These are phyloP conservation scores for Aspergillus heteromorphus DNA, from an alignment of 495 filamentous ascomycete genomes.

Conservation along the genomic window DNA sequence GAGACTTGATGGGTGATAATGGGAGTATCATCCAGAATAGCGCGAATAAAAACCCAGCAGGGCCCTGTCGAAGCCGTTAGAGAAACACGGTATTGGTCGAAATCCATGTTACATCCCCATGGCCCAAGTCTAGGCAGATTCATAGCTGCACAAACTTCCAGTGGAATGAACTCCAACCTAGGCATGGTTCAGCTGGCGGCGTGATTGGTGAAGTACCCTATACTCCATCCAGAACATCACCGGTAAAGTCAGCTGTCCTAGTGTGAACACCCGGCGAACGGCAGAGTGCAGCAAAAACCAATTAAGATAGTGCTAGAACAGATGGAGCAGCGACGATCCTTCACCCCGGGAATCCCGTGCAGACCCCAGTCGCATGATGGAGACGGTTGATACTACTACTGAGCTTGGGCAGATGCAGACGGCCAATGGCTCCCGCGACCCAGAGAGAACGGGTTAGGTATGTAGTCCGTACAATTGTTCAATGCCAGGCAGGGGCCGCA, in stretches of 20 bases:
- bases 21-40: constrained; percentile 22
- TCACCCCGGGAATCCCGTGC: constrained; percentile 31
- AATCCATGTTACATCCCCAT: constrained; percentile 30
- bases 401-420: constrained; percentile 25
- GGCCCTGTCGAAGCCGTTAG: constrained; percentile 18
- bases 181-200: constrained; percentile 10
- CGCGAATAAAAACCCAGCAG: constrained; percentile 12
- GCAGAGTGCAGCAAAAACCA: constrained; percentile 36
- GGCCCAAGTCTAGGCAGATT: constrained; percentile 20
- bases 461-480: constrained; percentile 1
- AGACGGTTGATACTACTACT: constrained; percentile 30
- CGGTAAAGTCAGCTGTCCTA: constrained; percentile 35
- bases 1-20: constrained; percentile 18
- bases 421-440: constrained; percentile 22
- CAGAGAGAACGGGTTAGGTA: constrained; percentile 6
- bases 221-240: constrained; percentile 25
- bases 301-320: constrained; percentile 39
- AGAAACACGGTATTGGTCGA: constrained; percentile 31
- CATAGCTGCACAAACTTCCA: constrained; percentile 25
- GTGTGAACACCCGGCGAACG: constrained; percentile 35
- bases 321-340: constrained; percentile 33
- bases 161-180: constrained; percentile 17
- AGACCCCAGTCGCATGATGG: constrained; percentile 39
- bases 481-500: constrained; percentile 14
- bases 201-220: constrained; percentile 24